Base-by-base conservation (phyloP, 2,329 filamentous ascomycete genomes). In the Lecanicillium sp. region DNA sequence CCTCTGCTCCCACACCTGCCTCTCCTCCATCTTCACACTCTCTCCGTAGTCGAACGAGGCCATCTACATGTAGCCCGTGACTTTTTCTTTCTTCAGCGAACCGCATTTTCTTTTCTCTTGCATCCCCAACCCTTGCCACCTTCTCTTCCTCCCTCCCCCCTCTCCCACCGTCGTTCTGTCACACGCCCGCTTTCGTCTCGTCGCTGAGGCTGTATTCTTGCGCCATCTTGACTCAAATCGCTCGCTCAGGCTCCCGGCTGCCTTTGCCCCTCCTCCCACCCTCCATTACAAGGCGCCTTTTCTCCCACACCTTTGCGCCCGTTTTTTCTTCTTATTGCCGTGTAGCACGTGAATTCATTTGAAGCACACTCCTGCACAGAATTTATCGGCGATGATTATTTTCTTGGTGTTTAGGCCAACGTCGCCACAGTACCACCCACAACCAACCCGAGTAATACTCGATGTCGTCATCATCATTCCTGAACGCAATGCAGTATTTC, bases 271-370 rank as follows among this genome's bases (percentile, higher is more conserved):
- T 43, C 49, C 15, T 45, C 41, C 44, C 41, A 46, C 49, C 51
- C 48, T 51, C 49, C 44, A 41, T 49, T 38, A 53, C 44, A 12
- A 21, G 14, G 37, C 40, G 27, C 51, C 51, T 35, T 29, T 37
- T 39, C 37, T 26, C 44, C 23, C 44, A 43, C 47, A 35, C 26
- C 47, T 41, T 23, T 21, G 2, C 15, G 35, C 26, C 38, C 26
- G 43, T 19, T 20, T 41, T 41, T 45, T 48, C 33, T 23, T 14
- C 27, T 30, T n/a, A 14, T 21, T 15, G 30, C 24, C 12, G 21
- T 6, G 23, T 30, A 17, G 14, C 24, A 5, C 23, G 8, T 36
- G n/a, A 27, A 15, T 10, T 9, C n/a, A 19, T 33, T 23, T 43
- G 32, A 47, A 21, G 33, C 39, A 2, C 32, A 24, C 12, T 46